phyloP scores from a whole-genome alignment of 179 eudicot species.

The Drosera spatulata region DNA sequence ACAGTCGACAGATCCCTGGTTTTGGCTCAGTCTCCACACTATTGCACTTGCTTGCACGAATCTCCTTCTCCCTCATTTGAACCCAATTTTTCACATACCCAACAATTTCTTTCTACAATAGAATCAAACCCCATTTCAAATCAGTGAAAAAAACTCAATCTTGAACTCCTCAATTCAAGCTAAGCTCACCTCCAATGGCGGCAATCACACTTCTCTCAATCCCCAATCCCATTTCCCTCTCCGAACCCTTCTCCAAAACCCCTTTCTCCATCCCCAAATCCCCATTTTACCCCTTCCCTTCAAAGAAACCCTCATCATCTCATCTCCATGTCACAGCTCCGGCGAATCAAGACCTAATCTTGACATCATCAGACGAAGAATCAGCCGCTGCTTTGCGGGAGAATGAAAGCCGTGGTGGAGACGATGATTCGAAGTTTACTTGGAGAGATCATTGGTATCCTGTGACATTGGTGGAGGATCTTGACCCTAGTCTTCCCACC shows the following conservation, averaged over 20 bases:
- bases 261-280: conserved; percentile 8
- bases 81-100: too few species aligned
- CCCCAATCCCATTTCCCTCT: background rate
- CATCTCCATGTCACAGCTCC: conserved; percentile 46
- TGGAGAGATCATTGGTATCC: conserved; percentile 99
- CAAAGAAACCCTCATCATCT: conserved; percentile 10
- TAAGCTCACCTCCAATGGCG: too few species aligned
- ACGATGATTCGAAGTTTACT: conserved; percentile 40
- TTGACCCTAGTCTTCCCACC: conserved; percentile 53
- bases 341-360: conserved; percentile 17
- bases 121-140: too few species aligned
- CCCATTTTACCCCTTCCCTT: conserved; percentile 1
- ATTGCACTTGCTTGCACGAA: too few species aligned
- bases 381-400: conserved; percentile 6
- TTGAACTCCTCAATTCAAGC: too few species aligned
- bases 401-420: conserved; percentile 7
- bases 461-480: conserved; percentile 77
- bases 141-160: too few species aligned
- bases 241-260: conserved; percentile 8
- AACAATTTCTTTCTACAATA: too few species aligned
- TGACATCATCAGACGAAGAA: conserved; percentile 2
- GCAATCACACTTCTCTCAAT: background rate
- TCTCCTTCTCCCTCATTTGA: too few species aligned
- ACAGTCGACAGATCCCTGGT: too few species aligned
- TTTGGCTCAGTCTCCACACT: too few species aligned